Evolutionary conservation across 1,284 basidiomycete genomes (phyloP).

Genomic region (Puccinia coronata): DNA sequence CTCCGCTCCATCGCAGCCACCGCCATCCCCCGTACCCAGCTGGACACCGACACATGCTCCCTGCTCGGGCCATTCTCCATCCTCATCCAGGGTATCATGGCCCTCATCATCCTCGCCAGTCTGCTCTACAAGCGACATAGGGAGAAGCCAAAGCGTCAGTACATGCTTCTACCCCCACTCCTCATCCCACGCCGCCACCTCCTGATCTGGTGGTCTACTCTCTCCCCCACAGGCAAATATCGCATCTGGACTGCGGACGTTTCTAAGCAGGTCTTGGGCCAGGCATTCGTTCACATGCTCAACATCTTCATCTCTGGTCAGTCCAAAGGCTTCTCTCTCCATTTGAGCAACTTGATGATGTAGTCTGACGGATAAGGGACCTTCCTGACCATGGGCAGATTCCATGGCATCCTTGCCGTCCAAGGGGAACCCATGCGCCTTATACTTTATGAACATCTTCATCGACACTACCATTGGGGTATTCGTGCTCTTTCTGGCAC

Average conservation of each 20-base stretch:
- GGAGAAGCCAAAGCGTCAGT: slow-evolving; percentile 44
- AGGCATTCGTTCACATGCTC: slow-evolving; percentile 81
- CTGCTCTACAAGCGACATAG: slow-evolving; percentile 43
- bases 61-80: slow-evolving; percentile 47
- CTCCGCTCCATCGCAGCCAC: neutral
- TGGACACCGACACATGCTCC: slow-evolving; percentile 43
- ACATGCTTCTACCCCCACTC: neutral
- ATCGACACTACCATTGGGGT: slow-evolving; percentile 93
- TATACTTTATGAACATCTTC: slow-evolving; percentile 89
- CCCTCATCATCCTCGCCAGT: slow-evolving; percentile 40
- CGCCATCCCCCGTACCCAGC: slow-evolving; percentile 29
- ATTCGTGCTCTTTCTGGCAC: slow-evolving; percentile 74
- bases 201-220: too few relatives aligned
- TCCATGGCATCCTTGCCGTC: slow-evolving; percentile 31
- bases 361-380: too few relatives aligned
- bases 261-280: slow-evolving; percentile 79
- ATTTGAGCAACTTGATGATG: too few relatives aligned
- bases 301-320: slow-evolving; percentile 71
- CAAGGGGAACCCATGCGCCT: slow-evolving; percentile 54
- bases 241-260: slow-evolving; percentile 54
- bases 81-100: slow-evolving; percentile 45
- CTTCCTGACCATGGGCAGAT: slow-evolving; percentile 25
- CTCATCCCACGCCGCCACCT: too few relatives aligned
- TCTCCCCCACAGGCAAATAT: slow-evolving; percentile 36
- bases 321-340: slow-evolving; percentile 2